These are phyloP conservation scores for Tulasnella sp. DNA, from an alignment of 768 basidiomycete genomes.

Conservation along the genomic window DNA sequence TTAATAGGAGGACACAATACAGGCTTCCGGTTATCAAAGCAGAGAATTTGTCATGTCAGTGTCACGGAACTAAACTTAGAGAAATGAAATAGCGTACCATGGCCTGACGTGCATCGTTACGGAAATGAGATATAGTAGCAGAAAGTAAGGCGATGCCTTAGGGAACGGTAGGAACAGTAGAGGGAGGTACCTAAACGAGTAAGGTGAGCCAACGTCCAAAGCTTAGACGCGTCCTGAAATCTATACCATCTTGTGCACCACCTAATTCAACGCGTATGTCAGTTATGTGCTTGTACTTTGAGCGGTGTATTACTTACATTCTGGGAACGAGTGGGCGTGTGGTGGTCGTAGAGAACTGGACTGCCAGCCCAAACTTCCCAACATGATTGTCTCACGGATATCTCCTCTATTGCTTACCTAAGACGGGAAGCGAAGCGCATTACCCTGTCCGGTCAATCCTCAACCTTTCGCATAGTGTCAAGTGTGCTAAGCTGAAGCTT, in stretches of 20 bases:
- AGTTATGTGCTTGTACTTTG: neutral
- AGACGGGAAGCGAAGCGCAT: no score
- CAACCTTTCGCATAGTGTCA: no score
- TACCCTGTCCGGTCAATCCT: no score
- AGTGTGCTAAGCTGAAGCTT: no score
- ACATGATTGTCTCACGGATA: neutral
- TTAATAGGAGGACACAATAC: no score
- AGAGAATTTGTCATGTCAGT: neutral
- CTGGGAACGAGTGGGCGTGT: neutral
- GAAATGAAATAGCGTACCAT: constrained; percentile 42
- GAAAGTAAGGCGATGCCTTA: constrained; percentile 68
- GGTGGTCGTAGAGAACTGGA: neutral
- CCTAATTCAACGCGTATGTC: neutral
- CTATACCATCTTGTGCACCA: neutral
- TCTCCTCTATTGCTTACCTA: neutral
- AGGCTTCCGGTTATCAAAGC: constrained; percentile 40
- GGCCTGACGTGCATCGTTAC: constrained; percentile 72
- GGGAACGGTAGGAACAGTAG: constrained; percentile 34
- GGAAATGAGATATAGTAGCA: constrained; percentile 64
- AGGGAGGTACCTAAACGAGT: constrained; percentile 15
- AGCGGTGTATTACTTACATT: neutral
- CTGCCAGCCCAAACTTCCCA: neutral
- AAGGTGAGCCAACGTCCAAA: neutral
- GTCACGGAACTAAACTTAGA: neutral
- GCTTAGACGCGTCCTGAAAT: neutral